Conservation (phyloP, 768 basidiomycete species). For the Tricholoma sp. region DNA sequence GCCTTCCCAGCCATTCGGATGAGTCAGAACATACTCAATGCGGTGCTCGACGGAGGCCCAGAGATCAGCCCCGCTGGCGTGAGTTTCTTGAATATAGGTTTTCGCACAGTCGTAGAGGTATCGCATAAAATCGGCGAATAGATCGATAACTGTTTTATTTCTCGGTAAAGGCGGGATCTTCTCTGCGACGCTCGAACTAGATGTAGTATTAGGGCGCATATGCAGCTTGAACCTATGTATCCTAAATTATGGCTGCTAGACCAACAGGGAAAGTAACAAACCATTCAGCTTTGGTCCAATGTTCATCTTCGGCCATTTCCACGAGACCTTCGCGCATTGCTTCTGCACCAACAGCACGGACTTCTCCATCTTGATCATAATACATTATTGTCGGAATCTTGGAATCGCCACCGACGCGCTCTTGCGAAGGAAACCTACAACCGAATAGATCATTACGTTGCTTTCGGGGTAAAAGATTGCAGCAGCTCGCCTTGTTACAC, state of each 20-base stretch:
- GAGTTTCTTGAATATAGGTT: constrained; percentile 40
- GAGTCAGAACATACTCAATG: constrained; percentile 42
- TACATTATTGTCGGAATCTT: constrained; percentile 42
- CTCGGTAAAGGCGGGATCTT: constrained; percentile 38
- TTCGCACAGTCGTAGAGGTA: constrained; percentile 41
- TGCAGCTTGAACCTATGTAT: constrained; percentile 24
- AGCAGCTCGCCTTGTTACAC: constrained; percentile 31
- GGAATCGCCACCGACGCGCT: constrained; percentile 35
- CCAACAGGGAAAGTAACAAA: constrained; percentile 16
- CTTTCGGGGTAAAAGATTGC: constrained; percentile 4
- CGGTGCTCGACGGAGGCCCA: constrained; percentile 34
- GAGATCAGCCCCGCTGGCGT: constrained; percentile 34
- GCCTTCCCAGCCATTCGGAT: constrained; percentile 63
- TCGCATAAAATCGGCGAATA: constrained; percentile 44
- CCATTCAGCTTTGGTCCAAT: constrained; percentile 47
- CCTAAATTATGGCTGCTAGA: neutral
- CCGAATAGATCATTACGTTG: neutral
- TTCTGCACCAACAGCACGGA: constrained; percentile 41
- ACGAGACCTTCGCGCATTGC: constrained; percentile 30
- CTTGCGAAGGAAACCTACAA: constrained; percentile 39
- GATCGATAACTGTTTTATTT: constrained; percentile 34
- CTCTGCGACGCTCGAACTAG: constrained; percentile 8
- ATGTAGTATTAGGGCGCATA: constrained; percentile 1
- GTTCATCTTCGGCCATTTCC: constrained; percentile 36
- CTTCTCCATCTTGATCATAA: constrained; percentile 34